Evolutionary conservation across 495 filamentous ascomycete species (phyloP).

Genomic region (Cercophora sp.): DNA sequence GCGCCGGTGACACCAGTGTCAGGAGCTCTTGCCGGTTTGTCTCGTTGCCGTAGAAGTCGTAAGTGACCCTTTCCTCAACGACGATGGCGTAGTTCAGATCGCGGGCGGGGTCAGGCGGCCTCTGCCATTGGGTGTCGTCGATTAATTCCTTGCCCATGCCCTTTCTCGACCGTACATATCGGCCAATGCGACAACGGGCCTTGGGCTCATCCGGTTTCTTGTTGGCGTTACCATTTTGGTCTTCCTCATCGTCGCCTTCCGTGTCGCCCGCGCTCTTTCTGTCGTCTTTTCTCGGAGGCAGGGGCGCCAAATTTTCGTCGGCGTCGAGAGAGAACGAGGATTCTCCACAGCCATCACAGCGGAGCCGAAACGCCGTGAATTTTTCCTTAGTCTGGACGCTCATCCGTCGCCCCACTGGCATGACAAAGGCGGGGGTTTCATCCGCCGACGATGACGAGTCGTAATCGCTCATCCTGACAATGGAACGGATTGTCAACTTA

Average conservation of each 20-base stretch:
- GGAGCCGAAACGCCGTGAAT: not conserved
- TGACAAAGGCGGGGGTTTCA: not conserved
- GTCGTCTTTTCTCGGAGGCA: not conserved
- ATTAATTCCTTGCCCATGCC: not conserved
- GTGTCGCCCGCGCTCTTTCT: not conserved
- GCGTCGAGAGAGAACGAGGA: not conserved
- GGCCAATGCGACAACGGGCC: not conserved
- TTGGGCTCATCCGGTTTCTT: not conserved
- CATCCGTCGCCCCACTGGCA: not conserved
- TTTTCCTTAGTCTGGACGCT: not conserved
- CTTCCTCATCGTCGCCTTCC: not conserved
- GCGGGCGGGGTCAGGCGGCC: not conserved
- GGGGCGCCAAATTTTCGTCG: not conserved
- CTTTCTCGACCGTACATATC: not conserved
- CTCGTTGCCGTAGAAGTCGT: conserved; percentile 4
- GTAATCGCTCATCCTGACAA: not conserved
- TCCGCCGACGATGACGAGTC: not conserved
- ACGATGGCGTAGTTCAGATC: conserved; percentile 4
- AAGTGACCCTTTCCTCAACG: not conserved
- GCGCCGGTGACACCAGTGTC: not conserved
- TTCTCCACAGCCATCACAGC: not conserved
- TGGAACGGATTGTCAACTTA: not conserved
- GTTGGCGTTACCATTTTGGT: not conserved
- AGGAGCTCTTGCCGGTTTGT: not conserved
- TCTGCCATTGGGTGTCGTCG: conserved; percentile 8